Evolutionary conservation across 805 yeast species (phyloP).

Genomic region (Saccharomycopsis sp.): DNA sequence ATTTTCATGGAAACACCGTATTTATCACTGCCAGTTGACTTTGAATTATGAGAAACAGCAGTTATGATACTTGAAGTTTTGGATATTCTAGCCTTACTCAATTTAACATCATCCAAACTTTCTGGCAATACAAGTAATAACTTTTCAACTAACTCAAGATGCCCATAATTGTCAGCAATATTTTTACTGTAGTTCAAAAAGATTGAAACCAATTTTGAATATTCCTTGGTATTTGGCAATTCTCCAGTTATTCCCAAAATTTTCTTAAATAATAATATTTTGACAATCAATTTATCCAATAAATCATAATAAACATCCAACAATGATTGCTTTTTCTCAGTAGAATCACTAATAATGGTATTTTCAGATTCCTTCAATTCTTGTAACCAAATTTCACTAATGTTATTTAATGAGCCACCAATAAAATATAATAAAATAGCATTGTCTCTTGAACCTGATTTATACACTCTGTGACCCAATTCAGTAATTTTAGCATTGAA

Average conservation of each 20-base stretch:
- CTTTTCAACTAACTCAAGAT: slow-evolving; percentile 70
- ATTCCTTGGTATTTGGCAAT: slow-evolving; percentile 29
- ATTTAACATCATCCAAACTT: slow-evolving; percentile 58
- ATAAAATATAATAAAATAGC: slow-evolving; percentile 76
- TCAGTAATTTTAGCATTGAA: slow-evolving; percentile 50
- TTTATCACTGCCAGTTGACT: slow-evolving; percentile 15
- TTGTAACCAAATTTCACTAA: slow-evolving; percentile 74
- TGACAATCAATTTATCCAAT: slow-evolving; percentile 15
- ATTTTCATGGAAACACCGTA: slow-evolving; percentile 23
- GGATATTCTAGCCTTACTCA: slow-evolving; percentile 62
- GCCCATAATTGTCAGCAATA: slow-evolving; percentile 68
- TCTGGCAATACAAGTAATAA: slow-evolving; percentile 68
- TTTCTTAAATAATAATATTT: slow-evolving; percentile 19
- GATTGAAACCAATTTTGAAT: slow-evolving; percentile 32
- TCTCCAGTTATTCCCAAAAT: slow-evolving; percentile 24
- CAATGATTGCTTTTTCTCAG: slow-evolving; percentile 19
- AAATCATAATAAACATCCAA: slow-evolving; percentile 24
- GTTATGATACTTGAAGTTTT: slow-evolving; percentile 16
- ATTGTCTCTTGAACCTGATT: slow-evolving; percentile 51
- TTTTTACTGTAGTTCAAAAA: slow-evolving; percentile 77
- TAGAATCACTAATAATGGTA: slow-evolving; percentile 19
- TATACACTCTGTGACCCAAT: slow-evolving; percentile 72
- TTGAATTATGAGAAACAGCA: slow-evolving; percentile 21
- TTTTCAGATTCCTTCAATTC: slow-evolving; percentile 49
- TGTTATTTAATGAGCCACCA: slow-evolving; percentile 73